Base-by-base conservation (phyloP, 2,329 filamentous ascomycete species). In the Dryadomyces sulphureus region DNA sequence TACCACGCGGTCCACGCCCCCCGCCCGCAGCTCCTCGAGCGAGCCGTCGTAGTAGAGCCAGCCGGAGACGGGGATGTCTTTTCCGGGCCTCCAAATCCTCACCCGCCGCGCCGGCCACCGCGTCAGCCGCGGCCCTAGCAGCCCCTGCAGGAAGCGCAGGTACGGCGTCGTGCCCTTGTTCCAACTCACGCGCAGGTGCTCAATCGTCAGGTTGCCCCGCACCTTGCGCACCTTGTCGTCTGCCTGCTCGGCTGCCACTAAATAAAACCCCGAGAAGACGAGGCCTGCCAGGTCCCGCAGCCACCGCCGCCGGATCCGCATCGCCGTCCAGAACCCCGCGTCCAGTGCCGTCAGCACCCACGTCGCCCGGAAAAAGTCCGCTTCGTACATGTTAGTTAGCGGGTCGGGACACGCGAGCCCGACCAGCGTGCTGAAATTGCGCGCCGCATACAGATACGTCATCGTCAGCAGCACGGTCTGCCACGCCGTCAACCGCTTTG, bases 261-360 rank as follows among this genome's bases (percentile, higher is more conserved):
- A 70, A 60, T 98, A 98, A 63, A 94, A 98, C 11, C 83, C 59
- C 0, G 85, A 85, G 62, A 95, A 96, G 41, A 86, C 68, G 19
- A 96, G 70, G 58, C 86, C 88, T 9, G 84, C 77, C 14, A 94
- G 59, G 59, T 96, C 89, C 35, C 88, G 74, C 38, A 94, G 54
- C 77, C 84, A 89, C 56, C 84, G 88, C 45, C 60, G 60, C 41
- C 76, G 77, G 52, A 98, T 89, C 56, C 79, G 82, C 92, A 98
- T 98, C 30, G 92, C 92, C 0, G 88, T 94, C 92, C 92, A 98
- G 62, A 95, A 98, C 1, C 92, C 92, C 6, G 92, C 92, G 56
- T 98, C 92, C 50, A 98, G 66, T 0, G 88, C 92, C 0, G 92
- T 98, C 45, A 92, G 80, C 16, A 96, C 77, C 92, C 92, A 98